phyloP scores from a whole-genome alignment of 768 basidiomycete species.

The Xanthoconium purpureum region DNA sequence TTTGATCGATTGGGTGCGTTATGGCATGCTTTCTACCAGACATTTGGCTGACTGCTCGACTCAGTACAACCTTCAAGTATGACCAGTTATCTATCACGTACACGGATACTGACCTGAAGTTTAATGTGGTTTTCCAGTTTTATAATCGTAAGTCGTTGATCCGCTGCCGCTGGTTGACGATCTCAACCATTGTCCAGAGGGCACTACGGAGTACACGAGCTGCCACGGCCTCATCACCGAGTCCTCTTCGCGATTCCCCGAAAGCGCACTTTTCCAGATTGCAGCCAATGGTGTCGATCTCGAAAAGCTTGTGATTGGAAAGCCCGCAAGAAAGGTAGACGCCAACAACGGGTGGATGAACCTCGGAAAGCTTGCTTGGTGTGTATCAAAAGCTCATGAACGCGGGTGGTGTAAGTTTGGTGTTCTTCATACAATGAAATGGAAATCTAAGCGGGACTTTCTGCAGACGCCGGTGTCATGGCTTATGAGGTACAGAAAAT shows the following conservation, averaged over 20 bases:
- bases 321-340: constrained; percentile 37
- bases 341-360: constrained; percentile 23
- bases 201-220: constrained; percentile 56
- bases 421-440: neutral
- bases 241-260: constrained; percentile 58
- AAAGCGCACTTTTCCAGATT: constrained; percentile 52
- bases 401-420: constrained; percentile 12
- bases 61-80: constrained; percentile 43
- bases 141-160: constrained; percentile 22
- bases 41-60: neutral
- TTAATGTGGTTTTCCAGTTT: constrained; percentile 4
- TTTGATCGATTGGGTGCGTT: constrained; percentile 44
- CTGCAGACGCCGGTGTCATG: constrained; percentile 39
- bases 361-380: neutral
- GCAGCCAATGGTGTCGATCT: constrained; percentile 40
- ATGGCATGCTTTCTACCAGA: neutral
- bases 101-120: neutral
- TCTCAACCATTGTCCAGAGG: constrained; percentile 32
- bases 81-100: neutral
- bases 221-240: constrained; percentile 53
- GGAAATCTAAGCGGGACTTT: neutral
- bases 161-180: constrained; percentile 26
- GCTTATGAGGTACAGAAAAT: constrained; percentile 34
- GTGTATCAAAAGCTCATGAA: constrained; percentile 36
- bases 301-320: constrained; percentile 53